phyloP scores from a whole-genome alignment of 805 yeast species.

The Metschnikowia arizonensis region DNA sequence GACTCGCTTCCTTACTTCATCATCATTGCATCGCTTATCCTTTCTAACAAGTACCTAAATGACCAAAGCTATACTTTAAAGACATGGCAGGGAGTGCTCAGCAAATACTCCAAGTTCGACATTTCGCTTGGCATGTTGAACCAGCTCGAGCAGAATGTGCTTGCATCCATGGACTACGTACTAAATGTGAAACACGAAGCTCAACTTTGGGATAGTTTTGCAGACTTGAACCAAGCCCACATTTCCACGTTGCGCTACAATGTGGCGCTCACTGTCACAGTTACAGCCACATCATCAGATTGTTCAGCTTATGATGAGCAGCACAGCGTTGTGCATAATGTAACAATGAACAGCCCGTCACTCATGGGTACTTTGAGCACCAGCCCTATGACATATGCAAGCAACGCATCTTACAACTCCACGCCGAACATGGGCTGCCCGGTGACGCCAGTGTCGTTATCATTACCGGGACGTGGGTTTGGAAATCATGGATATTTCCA shows the following conservation, averaged over 20 bases:
- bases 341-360: constrained; percentile 6
- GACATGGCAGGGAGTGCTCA: constrained; percentile 40
- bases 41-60: constrained; percentile 40
- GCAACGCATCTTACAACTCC: constrained; percentile 6
- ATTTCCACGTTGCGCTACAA: constrained; percentile 7
- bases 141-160: constrained; percentile 18
- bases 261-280: constrained; percentile 3
- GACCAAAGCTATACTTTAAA: constrained; percentile 49
- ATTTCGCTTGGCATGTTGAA: constrained; percentile 15
- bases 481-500: constrained; percentile 4
- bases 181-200: constrained; percentile 11
- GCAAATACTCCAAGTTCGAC: constrained; percentile 11
- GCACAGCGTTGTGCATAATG: not conserved
- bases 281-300: too few relatives aligned
- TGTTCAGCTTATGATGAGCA: not conserved
- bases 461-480: constrained; percentile 3
- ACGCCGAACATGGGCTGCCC: constrained; percentile 12
- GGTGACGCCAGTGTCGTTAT: constrained; percentile 9
- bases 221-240: constrained; percentile 3
- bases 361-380: constrained; percentile 10
- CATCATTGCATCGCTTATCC: constrained; percentile 16
- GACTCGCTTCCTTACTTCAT: constrained; percentile 15
- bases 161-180: constrained; percentile 14
- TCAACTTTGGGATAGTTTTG: constrained; percentile 12
- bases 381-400: constrained; percentile 10